Evolutionary conservation across 441 rosid genomes (phyloP).

Genomic region (Hura crepitans): DNA sequence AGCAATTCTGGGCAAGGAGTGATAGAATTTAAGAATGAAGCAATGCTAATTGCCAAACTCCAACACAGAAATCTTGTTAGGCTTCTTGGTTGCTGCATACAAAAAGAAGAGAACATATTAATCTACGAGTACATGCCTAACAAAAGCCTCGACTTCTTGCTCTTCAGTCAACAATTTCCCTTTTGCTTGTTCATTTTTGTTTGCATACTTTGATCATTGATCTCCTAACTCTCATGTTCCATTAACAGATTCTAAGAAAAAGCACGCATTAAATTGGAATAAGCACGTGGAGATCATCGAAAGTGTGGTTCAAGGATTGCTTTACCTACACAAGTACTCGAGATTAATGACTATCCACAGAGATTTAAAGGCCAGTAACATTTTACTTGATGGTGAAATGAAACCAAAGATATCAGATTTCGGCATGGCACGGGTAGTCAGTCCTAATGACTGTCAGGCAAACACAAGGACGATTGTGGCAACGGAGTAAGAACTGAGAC

Average conservation of each 20-base stretch:
- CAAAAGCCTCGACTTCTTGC: neutral
- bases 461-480: conserved; percentile 16
- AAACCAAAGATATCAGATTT: conserved; percentile 22
- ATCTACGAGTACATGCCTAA: conserved; percentile 22
- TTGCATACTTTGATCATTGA: neutral
- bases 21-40: conserved; percentile 26
- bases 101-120: conserved; percentile 18
- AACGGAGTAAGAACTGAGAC: conserved; percentile 14
- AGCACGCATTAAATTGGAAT: conserved; percentile 10
- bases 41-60: conserved; percentile 15
- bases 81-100: conserved; percentile 23
- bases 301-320: conserved; percentile 26
- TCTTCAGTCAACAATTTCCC: conserved; percentile 1
- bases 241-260: neutral
- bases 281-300: conserved; percentile 13
- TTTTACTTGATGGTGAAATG: conserved; percentile 22
- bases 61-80: conserved; percentile 27
- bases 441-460: conserved; percentile 4
- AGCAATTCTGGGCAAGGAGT: conserved; percentile 24
- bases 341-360: conserved; percentile 22
- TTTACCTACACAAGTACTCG: conserved; percentile 26
- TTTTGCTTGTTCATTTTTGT: neutral
- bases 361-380: conserved; percentile 22
- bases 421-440: conserved; percentile 19
- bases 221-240: neutral